These are phyloP conservation scores for Cyclotella kingstonii DNA, from an alignment of 108 stramenopile species.

Conservation along the genomic window DNA sequence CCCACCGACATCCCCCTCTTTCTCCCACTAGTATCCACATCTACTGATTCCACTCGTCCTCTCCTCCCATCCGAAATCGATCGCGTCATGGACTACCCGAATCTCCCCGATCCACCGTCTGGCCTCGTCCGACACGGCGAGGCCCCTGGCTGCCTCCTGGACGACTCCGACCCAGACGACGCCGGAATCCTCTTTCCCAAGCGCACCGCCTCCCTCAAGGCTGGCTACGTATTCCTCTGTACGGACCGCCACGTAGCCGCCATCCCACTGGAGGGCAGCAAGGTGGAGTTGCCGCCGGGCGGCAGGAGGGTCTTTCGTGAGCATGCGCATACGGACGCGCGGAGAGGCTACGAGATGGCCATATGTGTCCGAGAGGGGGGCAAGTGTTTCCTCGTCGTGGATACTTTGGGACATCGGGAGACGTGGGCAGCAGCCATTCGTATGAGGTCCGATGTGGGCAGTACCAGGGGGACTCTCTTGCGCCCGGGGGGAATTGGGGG, in stretches of 20 bases:
- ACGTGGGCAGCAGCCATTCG: slow-evolving; percentile 67
- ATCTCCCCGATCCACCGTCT: slow-evolving; percentile 59
- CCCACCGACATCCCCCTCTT: slow-evolving; percentile 41
- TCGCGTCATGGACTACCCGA: slow-evolving; percentile 74
- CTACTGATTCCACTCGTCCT: slow-evolving; percentile 17
- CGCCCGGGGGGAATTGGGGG: slow-evolving; percentile 38
- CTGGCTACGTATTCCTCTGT: slow-evolving; percentile 73
- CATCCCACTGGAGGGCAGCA: slow-evolving; percentile 65
- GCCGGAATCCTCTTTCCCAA: slow-evolving; percentile 58
- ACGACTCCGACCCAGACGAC: slow-evolving; percentile 34
- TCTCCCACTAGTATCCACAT: slow-evolving; percentile 17
- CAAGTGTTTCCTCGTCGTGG: slow-evolving; percentile 63
- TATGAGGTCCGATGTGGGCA: slow-evolving; percentile 44
- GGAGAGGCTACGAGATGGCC: slow-evolving; percentile 75
- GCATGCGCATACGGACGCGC: slow-evolving; percentile 76
- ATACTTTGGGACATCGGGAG: slow-evolving; percentile 59
- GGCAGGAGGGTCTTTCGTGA: slow-evolving; percentile 86
- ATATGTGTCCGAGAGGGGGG: slow-evolving; percentile 30
- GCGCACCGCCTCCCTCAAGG: slow-evolving; percentile 58
- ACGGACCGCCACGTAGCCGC: slow-evolving; percentile 55
- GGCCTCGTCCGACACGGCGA: slow-evolving; percentile 64
- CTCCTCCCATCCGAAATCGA: slow-evolving; percentile 48
- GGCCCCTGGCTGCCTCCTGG: slow-evolving; percentile 21
- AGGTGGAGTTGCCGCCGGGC: slow-evolving; percentile 76
- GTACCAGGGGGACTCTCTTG: slow-evolving; percentile 30